These are phyloP conservation scores for Saccharomyces hybrid DNA, from an alignment of 1,139 yeast genomes.

Conservation along the genomic window DNA sequence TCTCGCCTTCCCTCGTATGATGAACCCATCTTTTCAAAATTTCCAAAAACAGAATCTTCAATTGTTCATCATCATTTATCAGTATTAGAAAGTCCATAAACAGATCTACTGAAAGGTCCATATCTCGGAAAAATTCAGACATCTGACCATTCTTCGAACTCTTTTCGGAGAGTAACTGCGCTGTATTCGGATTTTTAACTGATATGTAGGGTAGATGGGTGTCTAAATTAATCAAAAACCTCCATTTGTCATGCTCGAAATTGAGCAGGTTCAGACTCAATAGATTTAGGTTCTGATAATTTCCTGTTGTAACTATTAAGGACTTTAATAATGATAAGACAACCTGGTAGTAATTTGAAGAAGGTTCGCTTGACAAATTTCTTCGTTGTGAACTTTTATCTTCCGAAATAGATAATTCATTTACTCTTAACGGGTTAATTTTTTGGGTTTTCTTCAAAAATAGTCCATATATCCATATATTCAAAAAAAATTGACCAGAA, in stretches of 20 bases:
- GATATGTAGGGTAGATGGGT: slow-evolving; percentile 50
- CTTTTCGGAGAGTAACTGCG: slow-evolving; percentile 4
- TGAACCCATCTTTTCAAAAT: slow-evolving; percentile 57
- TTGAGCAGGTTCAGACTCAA: slow-evolving; percentile 41
- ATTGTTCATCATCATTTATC: slow-evolving; percentile 43
- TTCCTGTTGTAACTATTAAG: slow-evolving; percentile 39
- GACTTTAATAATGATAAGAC: slow-evolving; percentile 43
- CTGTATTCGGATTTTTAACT: slow-evolving; percentile 19
- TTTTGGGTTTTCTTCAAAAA: slow-evolving; percentile 41
- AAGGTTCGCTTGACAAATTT: neutral
- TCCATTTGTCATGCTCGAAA: slow-evolving; percentile 45
- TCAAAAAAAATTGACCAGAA: slow-evolving; percentile 32
- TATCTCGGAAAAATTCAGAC: slow-evolving; percentile 35
- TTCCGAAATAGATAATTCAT: slow-evolving; percentile 3
- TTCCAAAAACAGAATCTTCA: slow-evolving; percentile 44
- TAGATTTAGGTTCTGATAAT: slow-evolving; percentile 32
- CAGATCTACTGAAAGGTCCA: slow-evolving; percentile 47
- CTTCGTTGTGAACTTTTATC: neutral
- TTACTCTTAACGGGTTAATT: slow-evolving; percentile 23
- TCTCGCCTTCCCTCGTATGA: slow-evolving; percentile 12
- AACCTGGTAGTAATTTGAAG: slow-evolving; percentile 34
- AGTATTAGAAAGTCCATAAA: slow-evolving; percentile 45
- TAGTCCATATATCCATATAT: slow-evolving; percentile 58
- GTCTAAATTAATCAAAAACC: slow-evolving; percentile 37
- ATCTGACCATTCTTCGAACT: slow-evolving; percentile 1